phyloP scores from a whole-genome alignment of 2,329 filamentous ascomycete genomes.

The Triangularia setosa region DNA sequence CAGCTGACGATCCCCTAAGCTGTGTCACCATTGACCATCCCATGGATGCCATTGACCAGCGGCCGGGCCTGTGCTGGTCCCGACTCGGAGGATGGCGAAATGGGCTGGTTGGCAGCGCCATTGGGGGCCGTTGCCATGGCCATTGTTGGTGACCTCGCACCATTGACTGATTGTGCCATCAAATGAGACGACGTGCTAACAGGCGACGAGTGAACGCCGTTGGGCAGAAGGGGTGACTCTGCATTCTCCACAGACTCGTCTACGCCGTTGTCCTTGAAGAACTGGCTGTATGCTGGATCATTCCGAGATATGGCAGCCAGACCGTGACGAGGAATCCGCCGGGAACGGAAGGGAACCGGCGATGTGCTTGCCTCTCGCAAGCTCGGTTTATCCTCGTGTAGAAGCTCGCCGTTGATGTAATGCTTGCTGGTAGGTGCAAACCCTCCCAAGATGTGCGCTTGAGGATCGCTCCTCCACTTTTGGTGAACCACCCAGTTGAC shows the following conservation, averaged over 20 bases:
- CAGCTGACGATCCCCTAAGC: background rate
- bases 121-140: slow-evolving; percentile 20
- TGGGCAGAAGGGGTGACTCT: slow-evolving; percentile 42
- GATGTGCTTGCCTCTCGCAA: slow-evolving; percentile 46
- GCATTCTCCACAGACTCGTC: slow-evolving; percentile 48
- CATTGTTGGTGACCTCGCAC: slow-evolving; percentile 25
- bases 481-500: slow-evolving; percentile 39
- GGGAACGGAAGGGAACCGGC: slow-evolving; percentile 47
- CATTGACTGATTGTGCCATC: slow-evolving; percentile 29
- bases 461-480: slow-evolving; percentile 60
- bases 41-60: slow-evolving; percentile 29
- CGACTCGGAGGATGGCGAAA: slow-evolving; percentile 27
- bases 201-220: slow-evolving; percentile 47
- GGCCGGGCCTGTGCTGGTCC: slow-evolving; percentile 25
- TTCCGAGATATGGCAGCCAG: slow-evolving; percentile 49
- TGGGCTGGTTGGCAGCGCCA: slow-evolving; percentile 21
- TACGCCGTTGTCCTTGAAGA: slow-evolving; percentile 56
- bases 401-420: slow-evolving; percentile 53
- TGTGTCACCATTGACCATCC: slow-evolving; percentile 12
- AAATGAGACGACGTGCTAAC: slow-evolving; percentile 27
- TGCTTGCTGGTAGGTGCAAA: slow-evolving; percentile 57
- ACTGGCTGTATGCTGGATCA: slow-evolving; percentile 53
- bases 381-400: slow-evolving; percentile 49
- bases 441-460: slow-evolving; percentile 45
- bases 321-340: slow-evolving; percentile 52